Percentiles rank a stretch among this genome's conserved stretches.
Conservation (phyloP, 306 rosid genomes). For the Glycine soja region DNA sequence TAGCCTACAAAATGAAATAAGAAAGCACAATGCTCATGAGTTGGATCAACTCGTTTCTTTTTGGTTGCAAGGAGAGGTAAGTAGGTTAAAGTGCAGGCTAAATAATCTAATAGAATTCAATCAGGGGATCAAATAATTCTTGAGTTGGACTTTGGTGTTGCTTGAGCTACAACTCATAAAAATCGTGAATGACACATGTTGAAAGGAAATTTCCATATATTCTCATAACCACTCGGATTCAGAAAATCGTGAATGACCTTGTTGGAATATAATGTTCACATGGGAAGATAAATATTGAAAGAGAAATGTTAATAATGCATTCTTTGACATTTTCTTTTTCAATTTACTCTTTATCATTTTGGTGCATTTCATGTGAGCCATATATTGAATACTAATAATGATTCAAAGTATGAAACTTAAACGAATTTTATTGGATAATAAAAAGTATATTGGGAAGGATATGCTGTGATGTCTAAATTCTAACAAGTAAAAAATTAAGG, state of each 20-base stretch:
- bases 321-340: background rate
- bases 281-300: background rate
- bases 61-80: too few relatives aligned
- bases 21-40: too few relatives aligned
- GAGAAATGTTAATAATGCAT: background rate
- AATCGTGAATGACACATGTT: background rate
- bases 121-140: constrained; percentile 14
- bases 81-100: too few relatives aligned
- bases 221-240: background rate
- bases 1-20: too few relatives aligned
- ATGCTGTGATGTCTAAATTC: background rate
- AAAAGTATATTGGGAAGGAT: background rate
- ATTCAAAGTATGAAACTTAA: background rate
- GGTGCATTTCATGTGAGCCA: background rate
- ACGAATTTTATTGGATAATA: background rate
- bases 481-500: background rate
- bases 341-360: background rate
- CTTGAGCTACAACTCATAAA: background rate
- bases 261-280: background rate
- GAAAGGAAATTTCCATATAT: background rate
- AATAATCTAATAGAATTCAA: background rate
- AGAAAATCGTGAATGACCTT: too few relatives aligned
- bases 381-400: background rate
- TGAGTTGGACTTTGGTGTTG: background rate
- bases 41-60: too few relatives aligned